Conservation (phyloP, 2,329 filamentous ascomycete species). For the Aspergillus intermedius region DNA sequence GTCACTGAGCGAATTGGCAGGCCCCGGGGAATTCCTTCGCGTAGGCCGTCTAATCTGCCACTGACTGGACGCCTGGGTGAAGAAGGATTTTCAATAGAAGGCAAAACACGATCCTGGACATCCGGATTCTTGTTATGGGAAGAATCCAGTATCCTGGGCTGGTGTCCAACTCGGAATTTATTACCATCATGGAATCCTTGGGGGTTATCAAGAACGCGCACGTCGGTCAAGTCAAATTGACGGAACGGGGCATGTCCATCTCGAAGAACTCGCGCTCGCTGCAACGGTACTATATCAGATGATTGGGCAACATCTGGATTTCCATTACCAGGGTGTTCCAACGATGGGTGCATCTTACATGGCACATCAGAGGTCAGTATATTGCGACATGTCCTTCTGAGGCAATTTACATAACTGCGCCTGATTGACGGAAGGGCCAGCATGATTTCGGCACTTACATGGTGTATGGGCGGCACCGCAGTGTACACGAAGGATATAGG, state of each 20-base stretch:
- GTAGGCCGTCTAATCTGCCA: slow-evolving; percentile 21
- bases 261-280: slow-evolving; percentile 13
- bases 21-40: slow-evolving; percentile 22
- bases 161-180: slow-evolving; percentile 12
- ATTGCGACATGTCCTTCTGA: neutral
- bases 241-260: slow-evolving; percentile 13
- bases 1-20: slow-evolving; percentile 25
- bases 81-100: slow-evolving; percentile 30
- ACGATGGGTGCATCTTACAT: slow-evolving; percentile 14
- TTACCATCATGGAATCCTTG: slow-evolving; percentile 14
- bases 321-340: slow-evolving; percentile 12
- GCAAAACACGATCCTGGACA: slow-evolving; percentile 26
- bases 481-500: slow-evolving; percentile 8
- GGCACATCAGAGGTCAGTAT: slow-evolving; percentile 22
- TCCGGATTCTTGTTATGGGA: slow-evolving; percentile 13
- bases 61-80: slow-evolving; percentile 16
- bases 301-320: slow-evolving; percentile 15
- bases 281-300: slow-evolving; percentile 15
- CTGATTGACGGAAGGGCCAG: neutral
- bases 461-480: slow-evolving; percentile 10
- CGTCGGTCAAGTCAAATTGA: slow-evolving; percentile 14
- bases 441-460: slow-evolving; percentile 13
- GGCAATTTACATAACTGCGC: neutral
- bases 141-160: slow-evolving; percentile 9
- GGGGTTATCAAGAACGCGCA: slow-evolving; percentile 26